Evolutionary conservation across 495 filamentous ascomycete species (phyloP), one percentile per base, ranked within the genome.

Genomic region (Lineolata rhizophorae): DNA sequence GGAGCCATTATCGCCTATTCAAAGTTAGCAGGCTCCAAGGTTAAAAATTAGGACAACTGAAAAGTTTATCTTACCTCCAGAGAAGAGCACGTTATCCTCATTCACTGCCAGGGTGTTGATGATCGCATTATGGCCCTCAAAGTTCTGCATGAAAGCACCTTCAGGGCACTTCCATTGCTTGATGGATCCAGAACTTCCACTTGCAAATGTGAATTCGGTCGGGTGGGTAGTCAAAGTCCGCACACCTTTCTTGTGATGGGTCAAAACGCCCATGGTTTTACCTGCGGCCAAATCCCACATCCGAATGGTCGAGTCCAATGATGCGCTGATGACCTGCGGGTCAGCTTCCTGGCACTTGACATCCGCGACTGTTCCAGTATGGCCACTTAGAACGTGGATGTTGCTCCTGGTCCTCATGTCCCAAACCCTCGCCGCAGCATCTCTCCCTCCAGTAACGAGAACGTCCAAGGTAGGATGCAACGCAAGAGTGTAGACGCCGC

Each of bases 101-200:
- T 99, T 99, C 20, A 81, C 79, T 20, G 74, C 58, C n/a, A 99
- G 52, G 0, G 80, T 81, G 50, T 99, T 99, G 58, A 95, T 87
- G 51, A 99, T 80, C 28, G 80, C 66, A 42, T 94, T 93, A 40
- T 93, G 84, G 24, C 84, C 84, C 26, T 94, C 84, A 47, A 94
- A 99, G 54, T 95, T 95, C 56, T 93, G 83, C 90, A 99, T 99
- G 51, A 99, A 93, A 19, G 77, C 82, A 22, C 85, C 90, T 53
- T 93, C 85, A 12, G 90, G 90, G 44, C 83, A 95, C 52, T 95
- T 95, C 85, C 87, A 99, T 52, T 95, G 90, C 61, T 99, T 99
- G 57, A 99, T 99, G 50, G 74, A 80, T 16, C 75, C 73, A 0
- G 84, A 82, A 45, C 78, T 87, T 36, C 76, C 85, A 38, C 67